Evolutionary conservation across 169 alveolate species (phyloP).

Genomic region (Plasmodium fragile): DNA sequence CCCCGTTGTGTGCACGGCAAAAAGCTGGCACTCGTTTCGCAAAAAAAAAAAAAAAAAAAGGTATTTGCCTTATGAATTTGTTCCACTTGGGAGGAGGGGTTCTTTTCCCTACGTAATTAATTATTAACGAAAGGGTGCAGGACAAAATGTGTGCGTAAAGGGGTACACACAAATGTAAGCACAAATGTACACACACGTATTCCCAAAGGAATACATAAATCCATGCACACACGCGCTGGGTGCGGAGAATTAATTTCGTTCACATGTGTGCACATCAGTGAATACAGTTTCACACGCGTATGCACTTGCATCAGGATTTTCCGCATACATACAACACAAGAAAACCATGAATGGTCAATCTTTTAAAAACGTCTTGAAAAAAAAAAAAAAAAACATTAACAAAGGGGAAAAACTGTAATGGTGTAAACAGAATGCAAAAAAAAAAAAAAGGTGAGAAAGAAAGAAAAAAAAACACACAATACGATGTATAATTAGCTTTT

Average conservation of each 20-base stretch:
- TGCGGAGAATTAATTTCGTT: not conserved
- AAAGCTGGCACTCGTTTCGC: not conserved
- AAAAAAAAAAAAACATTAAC: slow-evolving; percentile 9
- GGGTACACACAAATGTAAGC: not conserved
- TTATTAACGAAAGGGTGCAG: not conserved
- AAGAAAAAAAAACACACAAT: not conserved
- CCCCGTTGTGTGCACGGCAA: not conserved
- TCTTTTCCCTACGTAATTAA: not conserved
- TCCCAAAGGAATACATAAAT: not conserved
- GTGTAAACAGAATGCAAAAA: not conserved
- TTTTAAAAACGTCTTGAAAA: not conserved
- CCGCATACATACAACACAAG: not conserved
- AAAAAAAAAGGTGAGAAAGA: not conserved
- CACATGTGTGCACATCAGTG: not conserved
- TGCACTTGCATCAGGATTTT: not conserved
- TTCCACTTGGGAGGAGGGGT: not conserved
- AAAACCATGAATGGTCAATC: not conserved
- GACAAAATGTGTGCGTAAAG: not conserved
- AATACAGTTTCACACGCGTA: not conserved
- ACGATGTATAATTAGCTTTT: not conserved
- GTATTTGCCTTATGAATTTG: not conserved
- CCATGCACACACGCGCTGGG: not conserved
- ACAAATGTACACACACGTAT: not conserved
- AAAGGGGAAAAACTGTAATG: not conserved
- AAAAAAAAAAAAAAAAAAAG: not conserved